Conservation (phyloP, 352 stramenopile genomes). For the Pythium aquatile region DNA sequence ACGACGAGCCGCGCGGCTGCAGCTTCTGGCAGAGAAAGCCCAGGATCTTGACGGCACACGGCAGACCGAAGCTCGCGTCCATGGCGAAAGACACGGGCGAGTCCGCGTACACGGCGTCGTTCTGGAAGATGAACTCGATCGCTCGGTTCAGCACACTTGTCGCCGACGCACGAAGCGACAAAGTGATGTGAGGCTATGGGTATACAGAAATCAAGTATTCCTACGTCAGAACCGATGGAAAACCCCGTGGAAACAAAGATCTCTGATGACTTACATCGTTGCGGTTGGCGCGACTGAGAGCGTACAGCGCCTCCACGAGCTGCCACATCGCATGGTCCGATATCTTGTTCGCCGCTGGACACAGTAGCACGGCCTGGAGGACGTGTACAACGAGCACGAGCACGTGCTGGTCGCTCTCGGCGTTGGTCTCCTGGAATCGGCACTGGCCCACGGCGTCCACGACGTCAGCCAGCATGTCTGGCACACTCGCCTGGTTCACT, state of each 20-base stretch:
- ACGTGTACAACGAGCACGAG: slow-evolving; percentile 94
- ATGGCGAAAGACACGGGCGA: slow-evolving; percentile 2
- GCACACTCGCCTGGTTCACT: slow-evolving; percentile 27
- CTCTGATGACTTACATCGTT: slow-evolving; percentile 46
- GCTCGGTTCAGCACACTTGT: slow-evolving; percentile 64
- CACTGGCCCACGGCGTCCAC: slow-evolving; percentile 92
- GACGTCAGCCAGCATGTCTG: slow-evolving; percentile 75
- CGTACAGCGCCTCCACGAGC: slow-evolving; percentile 94
- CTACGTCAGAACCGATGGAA: neutral
- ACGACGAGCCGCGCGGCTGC: slow-evolving; percentile 28
- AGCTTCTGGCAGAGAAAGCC: slow-evolving; percentile 84
- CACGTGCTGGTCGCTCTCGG: slow-evolving; percentile 89
- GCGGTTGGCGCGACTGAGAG: slow-evolving; percentile 80
- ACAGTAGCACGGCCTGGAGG: slow-evolving; percentile 92
- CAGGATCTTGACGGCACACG: slow-evolving; percentile 75
- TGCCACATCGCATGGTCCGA: slow-evolving; percentile 93
- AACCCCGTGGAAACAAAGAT: neutral
- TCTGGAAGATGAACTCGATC: slow-evolving; percentile 67
- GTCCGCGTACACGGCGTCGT: slow-evolving; percentile 45
- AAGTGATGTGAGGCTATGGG: slow-evolving; percentile 52
- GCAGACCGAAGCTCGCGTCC: slow-evolving; percentile 56
- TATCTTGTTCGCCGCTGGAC: slow-evolving; percentile 71
- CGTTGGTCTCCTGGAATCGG: slow-evolving; percentile 93
- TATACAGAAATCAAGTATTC: neutral
- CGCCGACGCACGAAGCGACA: slow-evolving; percentile 58